phyloP scores from a whole-genome alignment of 106 monocot species.

The Platanthera zijinensis region DNA sequence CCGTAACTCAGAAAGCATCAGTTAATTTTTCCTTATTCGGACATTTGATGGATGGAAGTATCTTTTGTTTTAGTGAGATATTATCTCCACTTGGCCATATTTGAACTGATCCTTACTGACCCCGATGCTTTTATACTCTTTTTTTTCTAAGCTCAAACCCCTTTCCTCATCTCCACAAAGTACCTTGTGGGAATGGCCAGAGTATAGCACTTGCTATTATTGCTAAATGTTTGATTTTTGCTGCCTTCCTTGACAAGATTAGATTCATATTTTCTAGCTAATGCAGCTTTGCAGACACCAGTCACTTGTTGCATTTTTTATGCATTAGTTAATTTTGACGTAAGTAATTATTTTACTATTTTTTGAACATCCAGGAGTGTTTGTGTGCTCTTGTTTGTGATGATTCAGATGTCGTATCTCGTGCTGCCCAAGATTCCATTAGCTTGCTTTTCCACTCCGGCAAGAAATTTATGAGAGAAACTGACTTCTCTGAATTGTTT shows the following conservation, averaged over 20 bases:
- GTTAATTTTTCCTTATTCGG: not conserved
- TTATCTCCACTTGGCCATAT: not conserved
- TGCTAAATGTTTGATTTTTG: too few species aligned
- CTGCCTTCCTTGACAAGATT: too few species aligned
- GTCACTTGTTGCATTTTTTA: not conserved
- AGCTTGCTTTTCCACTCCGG: conserved; percentile 42
- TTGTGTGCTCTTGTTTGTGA: conserved; percentile 84
- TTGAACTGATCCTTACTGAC: not conserved
- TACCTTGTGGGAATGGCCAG: not conserved
- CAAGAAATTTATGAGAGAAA: conserved; percentile 42
- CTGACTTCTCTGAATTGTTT: conserved; percentile 70
- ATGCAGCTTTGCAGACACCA: not conserved
- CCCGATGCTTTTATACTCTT: not conserved
- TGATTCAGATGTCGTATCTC: conserved; percentile 66
- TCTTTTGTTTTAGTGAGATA: not conserved
- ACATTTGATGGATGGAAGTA: not conserved
- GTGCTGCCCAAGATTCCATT: conserved; percentile 56
- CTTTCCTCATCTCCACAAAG: not conserved
- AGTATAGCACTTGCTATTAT: not conserved
- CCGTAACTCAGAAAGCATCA: not conserved
- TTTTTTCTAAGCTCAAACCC: not conserved
- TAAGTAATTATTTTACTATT: not conserved
- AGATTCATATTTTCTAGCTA: not conserved
- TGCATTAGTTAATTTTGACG: not conserved
- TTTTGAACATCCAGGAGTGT: conserved; percentile 67